Evolutionary conservation across 345 rosid species (phyloP).

Genomic region (Dipteronia sinensis): DNA sequence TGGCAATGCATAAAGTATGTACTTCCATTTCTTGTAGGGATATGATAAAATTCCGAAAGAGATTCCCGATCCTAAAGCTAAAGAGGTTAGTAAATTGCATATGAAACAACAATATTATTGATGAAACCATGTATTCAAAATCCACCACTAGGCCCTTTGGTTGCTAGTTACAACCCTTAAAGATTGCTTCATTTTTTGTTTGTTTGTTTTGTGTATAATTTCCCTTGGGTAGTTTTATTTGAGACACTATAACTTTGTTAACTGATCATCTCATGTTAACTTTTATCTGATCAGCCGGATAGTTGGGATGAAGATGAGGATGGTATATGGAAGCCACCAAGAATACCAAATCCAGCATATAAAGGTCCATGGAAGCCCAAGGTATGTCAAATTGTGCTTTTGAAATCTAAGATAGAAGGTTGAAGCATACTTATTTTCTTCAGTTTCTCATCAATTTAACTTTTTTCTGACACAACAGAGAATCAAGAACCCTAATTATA

Average conservation of each 20-base stretch:
- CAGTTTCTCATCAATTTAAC: neutral
- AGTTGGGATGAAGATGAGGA: slow-evolving; percentile 52
- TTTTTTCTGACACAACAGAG: slow-evolving; percentile 26
- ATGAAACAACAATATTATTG: neutral
- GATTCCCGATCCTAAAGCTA: slow-evolving; percentile 47
- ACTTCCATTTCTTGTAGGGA: slow-evolving; percentile 27
- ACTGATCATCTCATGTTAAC: neutral
- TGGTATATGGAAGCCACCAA: slow-evolving; percentile 49
- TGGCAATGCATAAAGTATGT: slow-evolving; percentile 1
- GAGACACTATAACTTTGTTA: neutral
- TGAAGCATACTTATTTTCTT: neutral
- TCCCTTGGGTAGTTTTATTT: neutral
- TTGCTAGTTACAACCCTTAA: neutral
- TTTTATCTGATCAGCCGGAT: slow-evolving; percentile 34
- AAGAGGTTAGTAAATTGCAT: slow-evolving; percentile 31
- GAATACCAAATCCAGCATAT: slow-evolving; percentile 48
- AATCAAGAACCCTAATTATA: slow-evolving; percentile 52
- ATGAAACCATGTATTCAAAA: neutral
- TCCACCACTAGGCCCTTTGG: neutral
- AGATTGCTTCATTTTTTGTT: neutral
- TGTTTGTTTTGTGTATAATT: neutral
- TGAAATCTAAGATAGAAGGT: neutral
- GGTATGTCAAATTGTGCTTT: slow-evolving; percentile 22
- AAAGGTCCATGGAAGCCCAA: slow-evolving; percentile 54
- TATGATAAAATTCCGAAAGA: slow-evolving; percentile 47